Base-by-base conservation (phyloP, 352 stramenopile species). In the Phytophthora crassamura region DNA sequence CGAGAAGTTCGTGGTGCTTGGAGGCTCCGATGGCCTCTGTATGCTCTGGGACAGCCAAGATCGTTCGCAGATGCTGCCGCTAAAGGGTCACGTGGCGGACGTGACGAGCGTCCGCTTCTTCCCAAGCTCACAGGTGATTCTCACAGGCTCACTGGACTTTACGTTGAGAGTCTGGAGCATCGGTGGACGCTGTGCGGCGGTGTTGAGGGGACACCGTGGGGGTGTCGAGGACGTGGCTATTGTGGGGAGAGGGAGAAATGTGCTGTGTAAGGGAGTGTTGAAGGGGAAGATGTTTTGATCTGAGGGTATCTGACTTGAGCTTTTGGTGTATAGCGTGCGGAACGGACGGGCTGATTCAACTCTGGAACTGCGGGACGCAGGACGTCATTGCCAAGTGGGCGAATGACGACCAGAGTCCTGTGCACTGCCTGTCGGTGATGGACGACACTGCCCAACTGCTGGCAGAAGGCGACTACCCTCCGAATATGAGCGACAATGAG, bases 121-220 rank as follows among this genome's bases (percentile, higher is more conserved):
- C 34, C 85, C 85, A 0, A 94, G 85, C 64, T 74, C 80, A 14
- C 76, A 87, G 41, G 85, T 94, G 18, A 45, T 89, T 39, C 76
- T 94, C 2, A 90, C 85, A 0, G 81, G 75, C 0, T 89, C 82
- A n/a, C 39, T 91, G 32, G 85, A 94, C 67, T 87, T 91, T 32
- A 89, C 77, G 40, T 62, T 94, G 38, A 77, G 81, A 16, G 88
- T 94, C 33, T 94, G 83, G 83, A 88, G 76, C 35, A 51, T 79
- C 0, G 58, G 75, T 16, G 84, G 78, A 7, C 72, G 56, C 4
- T 92, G 83, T 39, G 85, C 76, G 4, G 82, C 80, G 1, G 75
- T 89, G 30, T 51, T 94, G 18, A 81, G 79, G 36, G 81, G 85
- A 45, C 85, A 91, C 60, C 50, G 43, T 5, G 78, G 85, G 10